These are phyloP conservation scores for Trametopsis cervina DNA, from an alignment of 768 basidiomycete species.

Conservation along the genomic window DNA sequence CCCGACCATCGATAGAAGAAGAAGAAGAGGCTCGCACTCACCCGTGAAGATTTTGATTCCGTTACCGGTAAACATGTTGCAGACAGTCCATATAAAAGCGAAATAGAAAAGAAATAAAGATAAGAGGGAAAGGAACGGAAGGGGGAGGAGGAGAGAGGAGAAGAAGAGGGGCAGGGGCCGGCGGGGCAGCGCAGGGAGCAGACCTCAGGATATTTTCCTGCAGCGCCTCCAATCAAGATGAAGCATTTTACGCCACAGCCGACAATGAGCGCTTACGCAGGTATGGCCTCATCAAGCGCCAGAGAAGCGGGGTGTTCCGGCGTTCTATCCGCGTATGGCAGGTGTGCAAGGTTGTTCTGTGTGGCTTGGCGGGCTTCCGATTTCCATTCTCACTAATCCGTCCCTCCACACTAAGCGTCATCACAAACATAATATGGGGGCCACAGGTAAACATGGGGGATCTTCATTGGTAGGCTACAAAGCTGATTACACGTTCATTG, in stretches of 20 bases:
- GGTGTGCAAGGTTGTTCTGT: neutral
- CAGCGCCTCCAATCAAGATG: no score
- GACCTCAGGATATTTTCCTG: conserved; percentile 8
- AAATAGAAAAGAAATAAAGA: conserved; percentile 23
- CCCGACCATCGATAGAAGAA: conserved; percentile 4
- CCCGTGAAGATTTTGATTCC: conserved; percentile 57
- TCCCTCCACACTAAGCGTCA: neutral
- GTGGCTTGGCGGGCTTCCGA: no score
- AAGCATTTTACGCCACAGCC: no score
- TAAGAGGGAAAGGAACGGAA: conserved; percentile 12
- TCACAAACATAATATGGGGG: neutral
- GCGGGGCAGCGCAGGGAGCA: neutral
- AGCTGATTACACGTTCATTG: neutral
- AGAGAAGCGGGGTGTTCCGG: no score
- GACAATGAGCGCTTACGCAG: no score
- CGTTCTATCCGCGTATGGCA: neutral
- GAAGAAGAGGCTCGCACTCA: conserved; percentile 26
- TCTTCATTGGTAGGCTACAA: neutral
- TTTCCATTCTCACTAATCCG: no score
- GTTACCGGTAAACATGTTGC: conserved; percentile 45
- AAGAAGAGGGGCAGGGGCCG: neutral
- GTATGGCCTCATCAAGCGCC: no score
- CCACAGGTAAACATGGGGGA: no score
- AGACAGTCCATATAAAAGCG: conserved; percentile 22
- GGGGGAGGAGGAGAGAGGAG: conserved; percentile 6